Percentiles rank a stretch among this genome's conserved stretches.
These are phyloP conservation scores for Candida nonsorbophila DNA, from an alignment of 805 yeast genomes.

Conservation along the genomic window DNA sequence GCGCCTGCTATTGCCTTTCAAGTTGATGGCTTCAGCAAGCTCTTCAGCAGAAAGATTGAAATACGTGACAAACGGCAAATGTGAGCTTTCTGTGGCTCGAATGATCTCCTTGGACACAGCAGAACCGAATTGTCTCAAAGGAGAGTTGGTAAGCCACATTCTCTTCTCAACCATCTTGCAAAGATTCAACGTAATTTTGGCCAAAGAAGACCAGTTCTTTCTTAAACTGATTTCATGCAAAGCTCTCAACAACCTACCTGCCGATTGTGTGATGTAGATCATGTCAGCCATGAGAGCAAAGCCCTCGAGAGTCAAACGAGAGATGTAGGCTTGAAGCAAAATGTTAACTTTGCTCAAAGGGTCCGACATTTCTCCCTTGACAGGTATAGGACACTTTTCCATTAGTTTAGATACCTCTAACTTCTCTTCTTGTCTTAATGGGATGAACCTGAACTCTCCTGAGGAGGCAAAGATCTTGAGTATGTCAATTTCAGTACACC, in stretches of 20 bases:
- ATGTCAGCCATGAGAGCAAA: slow-evolving; percentile 90
- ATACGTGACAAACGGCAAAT: slow-evolving; percentile 78
- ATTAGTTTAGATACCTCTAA: slow-evolving; percentile 63
- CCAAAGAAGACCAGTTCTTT: slow-evolving; percentile 65
- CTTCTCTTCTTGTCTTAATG: slow-evolving; percentile 84
- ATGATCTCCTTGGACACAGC: slow-evolving; percentile 68
- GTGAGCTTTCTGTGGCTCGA: slow-evolving; percentile 70
- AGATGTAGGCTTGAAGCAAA: slow-evolving; percentile 81
- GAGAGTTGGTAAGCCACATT: slow-evolving; percentile 82
- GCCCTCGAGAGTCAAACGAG: slow-evolving; percentile 71
- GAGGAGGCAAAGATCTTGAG: slow-evolving; percentile 74
- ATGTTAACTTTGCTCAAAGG: slow-evolving; percentile 75
- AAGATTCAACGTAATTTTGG: slow-evolving; percentile 53
- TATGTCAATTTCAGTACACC: slow-evolving; percentile 66
- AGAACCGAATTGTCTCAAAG: slow-evolving; percentile 73
- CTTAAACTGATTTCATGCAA: slow-evolving; percentile 69
- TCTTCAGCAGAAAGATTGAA: slow-evolving; percentile 68
- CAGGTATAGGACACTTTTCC: slow-evolving; percentile 81
- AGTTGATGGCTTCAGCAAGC: slow-evolving; percentile 74
- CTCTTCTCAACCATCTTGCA: slow-evolving; percentile 78
- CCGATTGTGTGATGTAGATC: slow-evolving; percentile 89
- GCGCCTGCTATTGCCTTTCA: slow-evolving; percentile 58
- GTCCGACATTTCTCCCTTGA: slow-evolving; percentile 65
- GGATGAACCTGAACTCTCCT: slow-evolving; percentile 78
- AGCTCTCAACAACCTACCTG: slow-evolving; percentile 83